phyloP scores from a whole-genome alignment of 306 rosid genomes.

The Ceratonia siliqua region DNA sequence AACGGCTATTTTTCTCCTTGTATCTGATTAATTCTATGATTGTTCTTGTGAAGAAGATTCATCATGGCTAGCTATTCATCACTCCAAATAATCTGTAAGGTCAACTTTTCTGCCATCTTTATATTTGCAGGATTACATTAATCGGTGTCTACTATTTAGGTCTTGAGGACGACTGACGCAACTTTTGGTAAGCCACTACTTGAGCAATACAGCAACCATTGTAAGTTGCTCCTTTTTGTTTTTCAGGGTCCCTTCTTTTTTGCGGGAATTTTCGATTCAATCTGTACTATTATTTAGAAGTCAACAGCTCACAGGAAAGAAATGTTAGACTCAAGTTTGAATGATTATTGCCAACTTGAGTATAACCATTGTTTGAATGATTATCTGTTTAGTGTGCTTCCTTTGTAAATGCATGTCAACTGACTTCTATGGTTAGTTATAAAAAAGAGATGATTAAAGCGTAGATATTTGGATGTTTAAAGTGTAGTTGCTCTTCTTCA shows the following conservation, averaged over 20 bases:
- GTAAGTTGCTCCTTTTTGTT: not conserved
- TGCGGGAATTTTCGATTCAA: slow-evolving; percentile 27
- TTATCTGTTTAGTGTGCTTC: not conserved
- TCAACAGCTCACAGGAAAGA: slow-evolving; percentile 27
- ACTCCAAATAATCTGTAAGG: slow-evolving; percentile 28
- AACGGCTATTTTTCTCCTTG: not conserved
- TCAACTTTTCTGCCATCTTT: slow-evolving; percentile 29
- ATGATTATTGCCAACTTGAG: slow-evolving; percentile 19
- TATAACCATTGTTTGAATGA: slow-evolving; percentile 17
- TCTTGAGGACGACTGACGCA: slow-evolving; percentile 55
- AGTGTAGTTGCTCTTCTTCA: not conserved
- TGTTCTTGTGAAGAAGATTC: not conserved
- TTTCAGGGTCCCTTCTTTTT: slow-evolving; percentile 11
- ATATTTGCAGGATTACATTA: slow-evolving; percentile 79
- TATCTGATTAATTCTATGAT: slow-evolving; percentile 7
- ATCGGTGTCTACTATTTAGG: slow-evolving; percentile 68
- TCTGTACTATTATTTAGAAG: slow-evolving; percentile 34
- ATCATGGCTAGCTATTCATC: slow-evolving; percentile 15
- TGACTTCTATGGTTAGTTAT: slow-evolving; percentile 8
- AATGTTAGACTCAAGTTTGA: slow-evolving; percentile 19
- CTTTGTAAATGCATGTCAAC: not conserved
- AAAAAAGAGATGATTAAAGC: not conserved
- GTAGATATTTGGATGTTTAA: slow-evolving; percentile 1
- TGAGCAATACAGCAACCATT: slow-evolving; percentile 20
- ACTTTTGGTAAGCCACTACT: slow-evolving; percentile 47